phyloP scores from a whole-genome alignment of 1,139 yeast species.

The Eremothecium cymbalariae region DNA sequence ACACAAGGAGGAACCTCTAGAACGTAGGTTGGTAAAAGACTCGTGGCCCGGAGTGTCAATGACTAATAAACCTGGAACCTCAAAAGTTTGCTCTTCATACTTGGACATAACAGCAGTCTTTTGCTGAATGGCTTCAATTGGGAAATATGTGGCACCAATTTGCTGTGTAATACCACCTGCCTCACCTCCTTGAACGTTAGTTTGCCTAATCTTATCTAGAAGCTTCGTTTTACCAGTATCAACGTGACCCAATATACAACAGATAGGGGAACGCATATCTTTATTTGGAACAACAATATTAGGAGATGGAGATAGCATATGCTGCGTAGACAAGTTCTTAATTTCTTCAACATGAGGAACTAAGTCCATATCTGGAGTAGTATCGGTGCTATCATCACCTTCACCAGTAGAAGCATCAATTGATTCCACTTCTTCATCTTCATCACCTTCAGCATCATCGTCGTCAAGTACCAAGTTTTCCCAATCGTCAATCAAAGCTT shows the following conservation, averaged over 20 bases:
- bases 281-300: constrained; percentile 16
- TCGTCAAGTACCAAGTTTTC: constrained; percentile 52
- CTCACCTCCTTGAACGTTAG: constrained; percentile 99
- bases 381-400: constrained; percentile 12
- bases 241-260: constrained; percentile 98
- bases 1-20: constrained; percentile 98
- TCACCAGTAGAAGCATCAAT: constrained; percentile 10
- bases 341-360: constrained; percentile 21
- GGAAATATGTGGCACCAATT: constrained; percentile 99
- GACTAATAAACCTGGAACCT: constrained; percentile 92
- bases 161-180: constrained; percentile 99
- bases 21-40: constrained; percentile 92
- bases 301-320: constrained; percentile 20
- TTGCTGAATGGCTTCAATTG: constrained; percentile 83
- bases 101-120: constrained; percentile 88
- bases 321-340: constrained; percentile 18
- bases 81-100: constrained; percentile 76
- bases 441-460: constrained; percentile 36
- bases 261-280: constrained; percentile 92
- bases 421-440: constrained; percentile 22
- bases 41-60: constrained; percentile 99
- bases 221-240: constrained; percentile 98
- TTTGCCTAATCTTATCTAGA: constrained; percentile 93
- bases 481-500: constrained; percentile 56
- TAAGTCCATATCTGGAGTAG: constrained; percentile 14